Conservation (phyloP, 2,329 filamentous ascomycete genomes). For the Hypoxylon sp. region DNA sequence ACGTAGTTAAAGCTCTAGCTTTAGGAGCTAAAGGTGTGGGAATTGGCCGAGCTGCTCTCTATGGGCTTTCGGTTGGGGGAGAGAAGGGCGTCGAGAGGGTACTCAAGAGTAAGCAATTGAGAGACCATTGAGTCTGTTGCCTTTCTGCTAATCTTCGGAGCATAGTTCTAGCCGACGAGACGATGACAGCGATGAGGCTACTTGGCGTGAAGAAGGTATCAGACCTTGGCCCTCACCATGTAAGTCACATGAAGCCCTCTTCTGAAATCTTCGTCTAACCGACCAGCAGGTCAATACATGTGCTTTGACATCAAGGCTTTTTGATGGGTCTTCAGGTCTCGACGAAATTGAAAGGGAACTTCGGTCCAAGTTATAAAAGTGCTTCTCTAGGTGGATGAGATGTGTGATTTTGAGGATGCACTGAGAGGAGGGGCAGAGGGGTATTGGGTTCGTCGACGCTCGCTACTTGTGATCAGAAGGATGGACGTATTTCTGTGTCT, state of each 20-base stretch:
- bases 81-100: conserved; percentile 70
- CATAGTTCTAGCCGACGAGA: conserved; percentile 48
- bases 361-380: conserved; percentile 42
- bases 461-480: background rate
- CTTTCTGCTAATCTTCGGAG: conserved; percentile 1
- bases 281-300: conserved; percentile 31
- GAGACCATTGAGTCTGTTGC: too few species aligned
- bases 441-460: too few species aligned
- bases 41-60: conserved; percentile 62
- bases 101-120: conserved; percentile 64
- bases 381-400: background rate
- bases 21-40: conserved; percentile 57
- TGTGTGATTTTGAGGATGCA: background rate
- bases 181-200: conserved; percentile 47
- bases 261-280: background rate
- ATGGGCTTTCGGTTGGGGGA: conserved; percentile 62
- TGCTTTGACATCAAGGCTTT: conserved; percentile 35
- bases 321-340: conserved; percentile 42
- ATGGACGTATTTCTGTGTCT: background rate
- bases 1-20: conserved; percentile 57
- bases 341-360: conserved; percentile 40
- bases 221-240: conserved; percentile 45
- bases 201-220: conserved; percentile 46
- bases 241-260: conserved; percentile 32
- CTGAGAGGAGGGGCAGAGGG: background rate